Evolutionary conservation across 352 stramenopile species (phyloP).

Genomic region (Phytophthora foliorum): DNA sequence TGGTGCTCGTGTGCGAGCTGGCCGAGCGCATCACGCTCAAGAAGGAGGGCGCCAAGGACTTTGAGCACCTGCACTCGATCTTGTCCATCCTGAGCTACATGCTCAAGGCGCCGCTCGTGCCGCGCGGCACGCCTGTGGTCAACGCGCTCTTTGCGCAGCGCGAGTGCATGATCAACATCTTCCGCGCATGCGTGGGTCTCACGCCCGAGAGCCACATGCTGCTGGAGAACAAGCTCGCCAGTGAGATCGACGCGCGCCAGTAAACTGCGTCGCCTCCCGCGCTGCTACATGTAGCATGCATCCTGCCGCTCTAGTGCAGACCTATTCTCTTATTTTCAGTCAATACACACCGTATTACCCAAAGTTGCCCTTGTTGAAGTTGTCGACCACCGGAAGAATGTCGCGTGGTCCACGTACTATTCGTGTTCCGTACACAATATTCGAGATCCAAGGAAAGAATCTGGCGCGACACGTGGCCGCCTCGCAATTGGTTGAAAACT

Average conservation of each 20-base stretch:
- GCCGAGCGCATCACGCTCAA: conserved; percentile 97
- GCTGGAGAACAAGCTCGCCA: conserved; percentile 96
- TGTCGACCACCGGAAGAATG: conserved; percentile 20
- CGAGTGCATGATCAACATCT: conserved; percentile 98
- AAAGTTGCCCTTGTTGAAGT: neutral
- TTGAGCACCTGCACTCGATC: conserved; percentile 98
- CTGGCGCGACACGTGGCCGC: conserved; percentile 21
- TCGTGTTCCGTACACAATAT: conserved; percentile 3
- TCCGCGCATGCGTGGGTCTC: conserved; percentile 98
- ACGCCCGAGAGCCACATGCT: conserved; percentile 98
- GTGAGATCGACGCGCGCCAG: conserved; percentile 77
- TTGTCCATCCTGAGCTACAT: conserved; percentile 99
- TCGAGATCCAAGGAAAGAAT: conserved; percentile 13
- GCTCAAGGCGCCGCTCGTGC: conserved; percentile 98
- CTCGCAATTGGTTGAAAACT: conserved; percentile 18
- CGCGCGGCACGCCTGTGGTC: conserved; percentile 98
- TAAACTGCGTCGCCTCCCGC: conserved; percentile 33
- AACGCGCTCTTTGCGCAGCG: conserved; percentile 99
- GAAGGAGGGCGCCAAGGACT: conserved; percentile 89
- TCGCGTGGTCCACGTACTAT: conserved; percentile 17
- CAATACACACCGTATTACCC: conserved; percentile 18
- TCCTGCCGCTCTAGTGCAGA: neutral
- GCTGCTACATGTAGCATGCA: conserved; percentile 17
- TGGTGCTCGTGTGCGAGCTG: conserved; percentile 98
- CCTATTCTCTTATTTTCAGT: conserved; percentile 27